Conservation (phyloP, 352 stramenopile genomes). For the Phytophthora ramorum region DNA sequence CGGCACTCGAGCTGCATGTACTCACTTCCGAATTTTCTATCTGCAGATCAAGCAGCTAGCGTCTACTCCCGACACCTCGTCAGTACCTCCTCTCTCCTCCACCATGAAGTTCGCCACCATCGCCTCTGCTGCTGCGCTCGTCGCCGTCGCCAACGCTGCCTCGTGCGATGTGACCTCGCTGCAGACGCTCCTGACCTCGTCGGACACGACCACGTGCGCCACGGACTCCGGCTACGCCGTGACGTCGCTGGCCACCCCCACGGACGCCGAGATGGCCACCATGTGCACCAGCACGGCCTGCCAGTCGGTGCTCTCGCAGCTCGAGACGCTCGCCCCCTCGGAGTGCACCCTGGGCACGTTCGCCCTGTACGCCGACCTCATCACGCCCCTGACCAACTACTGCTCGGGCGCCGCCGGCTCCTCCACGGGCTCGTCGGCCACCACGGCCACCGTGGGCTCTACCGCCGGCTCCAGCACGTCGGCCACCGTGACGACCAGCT, state of each 20-base stretch:
- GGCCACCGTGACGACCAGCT: slow-evolving; percentile 9
- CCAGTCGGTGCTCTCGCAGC: slow-evolving; percentile 33
- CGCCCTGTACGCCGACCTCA: slow-evolving; percentile 40
- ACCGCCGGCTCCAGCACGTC: slow-evolving; percentile 9
- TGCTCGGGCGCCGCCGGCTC: slow-evolving; percentile 21
- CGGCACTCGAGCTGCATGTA: background rate
- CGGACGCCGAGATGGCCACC: slow-evolving; percentile 27
- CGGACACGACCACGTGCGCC: slow-evolving; percentile 32
- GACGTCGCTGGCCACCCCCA: slow-evolving; percentile 38
- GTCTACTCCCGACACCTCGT: slow-evolving; percentile 20
- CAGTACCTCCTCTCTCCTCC: slow-evolving; percentile 10
- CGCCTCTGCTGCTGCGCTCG: slow-evolving; percentile 16
- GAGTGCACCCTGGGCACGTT: slow-evolving; percentile 45
- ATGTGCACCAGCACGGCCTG: slow-evolving; percentile 46
- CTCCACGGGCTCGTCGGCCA: slow-evolving; percentile 9
- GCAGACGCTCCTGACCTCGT: slow-evolving; percentile 26
- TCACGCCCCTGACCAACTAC: slow-evolving; percentile 30
- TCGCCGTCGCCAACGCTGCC: slow-evolving; percentile 32
- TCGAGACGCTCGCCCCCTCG: slow-evolving; percentile 30
- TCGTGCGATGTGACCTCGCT: slow-evolving; percentile 40
- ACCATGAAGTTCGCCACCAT: slow-evolving; percentile 44
- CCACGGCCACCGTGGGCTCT: slow-evolving; percentile 14
- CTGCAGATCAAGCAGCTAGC: slow-evolving; percentile 34
- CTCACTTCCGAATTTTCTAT: slow-evolving; percentile 41
- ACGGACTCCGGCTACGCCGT: slow-evolving; percentile 41